Percentiles rank a stretch among this genome's conserved stretches.
Conservation (phyloP, 208 protist species). For the Crithidia bombi region DNA sequence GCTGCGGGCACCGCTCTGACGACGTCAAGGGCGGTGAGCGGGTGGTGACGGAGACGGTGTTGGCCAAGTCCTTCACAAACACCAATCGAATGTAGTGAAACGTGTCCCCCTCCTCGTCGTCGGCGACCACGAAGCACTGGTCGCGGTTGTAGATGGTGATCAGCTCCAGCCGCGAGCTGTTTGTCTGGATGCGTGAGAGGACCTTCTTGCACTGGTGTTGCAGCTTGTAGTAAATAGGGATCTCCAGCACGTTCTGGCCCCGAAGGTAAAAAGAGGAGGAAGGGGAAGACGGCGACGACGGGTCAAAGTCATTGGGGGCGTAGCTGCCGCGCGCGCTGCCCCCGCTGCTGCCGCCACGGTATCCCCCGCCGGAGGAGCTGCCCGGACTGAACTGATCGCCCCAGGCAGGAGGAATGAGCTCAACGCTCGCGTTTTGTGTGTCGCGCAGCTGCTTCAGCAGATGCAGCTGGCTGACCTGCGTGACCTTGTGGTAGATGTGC, state of each 20-base stretch:
- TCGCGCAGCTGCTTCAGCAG: slow-evolving; percentile 87
- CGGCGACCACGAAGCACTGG: slow-evolving; percentile 88
- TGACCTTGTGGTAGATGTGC: slow-evolving; percentile 68
- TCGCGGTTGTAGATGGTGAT: slow-evolving; percentile 85
- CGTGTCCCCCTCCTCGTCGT: slow-evolving; percentile 75
- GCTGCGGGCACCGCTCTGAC: slow-evolving; percentile 65
- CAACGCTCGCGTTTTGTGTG: slow-evolving; percentile 73
- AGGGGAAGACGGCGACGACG: not conserved
- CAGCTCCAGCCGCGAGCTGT: slow-evolving; percentile 79
- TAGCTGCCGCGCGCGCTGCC: slow-evolving; percentile 9
- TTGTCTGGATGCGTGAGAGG: slow-evolving; percentile 68
- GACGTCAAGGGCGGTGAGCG: slow-evolving; percentile 54
- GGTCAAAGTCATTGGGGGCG: not conserved
- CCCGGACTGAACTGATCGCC: slow-evolving; percentile 78
- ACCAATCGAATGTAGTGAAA: slow-evolving; percentile 91
- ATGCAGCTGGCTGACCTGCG: slow-evolving; percentile 81
- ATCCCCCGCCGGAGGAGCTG: not conserved
- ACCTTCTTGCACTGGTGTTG: slow-evolving; percentile 89
- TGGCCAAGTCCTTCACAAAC: slow-evolving; percentile 78
- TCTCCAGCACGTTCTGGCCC: slow-evolving; percentile 67
- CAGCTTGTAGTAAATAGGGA: slow-evolving; percentile 91
- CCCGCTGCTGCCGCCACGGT: slow-evolving; percentile 19
- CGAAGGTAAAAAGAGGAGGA: slow-evolving; percentile 60
- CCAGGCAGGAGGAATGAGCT: slow-evolving; percentile 81
- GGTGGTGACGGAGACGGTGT: slow-evolving; percentile 45